Evolutionary conservation across 768 basidiomycete genomes (phyloP).

Genomic region (Suillus sp.): DNA sequence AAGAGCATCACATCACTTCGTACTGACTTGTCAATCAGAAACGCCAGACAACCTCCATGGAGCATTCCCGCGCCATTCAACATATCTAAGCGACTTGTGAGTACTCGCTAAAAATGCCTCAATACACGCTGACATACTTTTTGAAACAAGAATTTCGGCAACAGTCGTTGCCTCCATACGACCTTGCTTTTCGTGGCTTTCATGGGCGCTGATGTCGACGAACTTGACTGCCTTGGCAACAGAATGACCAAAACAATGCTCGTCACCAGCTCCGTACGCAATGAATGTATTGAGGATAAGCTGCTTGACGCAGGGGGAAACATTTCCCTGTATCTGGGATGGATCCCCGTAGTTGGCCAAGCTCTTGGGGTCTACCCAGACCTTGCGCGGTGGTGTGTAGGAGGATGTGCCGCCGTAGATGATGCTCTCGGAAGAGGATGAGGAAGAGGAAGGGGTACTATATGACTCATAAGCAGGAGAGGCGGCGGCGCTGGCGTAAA

Average conservation of each 20-base stretch:
- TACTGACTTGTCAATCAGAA: constrained; percentile 70
- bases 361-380: constrained; percentile 67
- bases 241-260: constrained; percentile 60
- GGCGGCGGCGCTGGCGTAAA: constrained; percentile 31
- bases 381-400: constrained; percentile 30
- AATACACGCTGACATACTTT: constrained; percentile 44
- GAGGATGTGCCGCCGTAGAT: constrained; percentile 23
- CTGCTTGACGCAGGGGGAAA: constrained; percentile 62
- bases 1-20: background rate
- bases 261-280: constrained; percentile 69
- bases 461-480: constrained; percentile 32
- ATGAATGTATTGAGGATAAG: constrained; percentile 68
- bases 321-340: constrained; percentile 63
- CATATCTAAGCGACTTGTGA: constrained; percentile 49
- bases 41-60: constrained; percentile 75
- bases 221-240: constrained; percentile 64
- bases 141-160: constrained; percentile 63
- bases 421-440: constrained; percentile 23
- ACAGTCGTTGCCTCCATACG: constrained; percentile 61
- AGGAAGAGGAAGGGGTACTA: constrained; percentile 11
- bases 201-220: constrained; percentile 56
- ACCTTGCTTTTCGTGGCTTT: constrained; percentile 48
- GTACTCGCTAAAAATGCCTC: background rate
- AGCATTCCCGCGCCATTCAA: constrained; percentile 76
- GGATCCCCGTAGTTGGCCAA: constrained; percentile 62